Evolutionary conservation across 1,139 yeast species (phyloP), one percentile per base, ranked within the genome.

Genomic region (Suhomyces atakaporum): DNA sequence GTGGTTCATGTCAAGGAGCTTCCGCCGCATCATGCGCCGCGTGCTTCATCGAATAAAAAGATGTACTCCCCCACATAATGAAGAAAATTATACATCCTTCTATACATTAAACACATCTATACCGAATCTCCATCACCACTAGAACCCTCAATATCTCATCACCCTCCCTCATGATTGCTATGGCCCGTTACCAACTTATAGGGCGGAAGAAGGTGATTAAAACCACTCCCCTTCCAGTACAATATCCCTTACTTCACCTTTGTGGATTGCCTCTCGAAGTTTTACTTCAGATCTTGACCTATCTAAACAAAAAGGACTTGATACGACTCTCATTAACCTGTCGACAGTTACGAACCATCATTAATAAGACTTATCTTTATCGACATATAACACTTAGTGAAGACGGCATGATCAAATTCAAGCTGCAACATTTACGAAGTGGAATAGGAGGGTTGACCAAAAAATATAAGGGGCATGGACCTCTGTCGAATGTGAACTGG

Each of bases 181-280:
- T 54, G 59, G 48, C 40, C 31, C 57, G 60, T 35, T 64, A 67
- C 45, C 74, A 69, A 44, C 52, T 69, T 10, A 69, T 69, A 29
- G 73, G 75, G 12, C 44, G 69, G 25, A 65, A 58, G 47, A 52
- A 58, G 35, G 56, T 56, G 3, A 49, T 35, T 36, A 41, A 35
- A 29, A 29, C 18, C 13, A 11, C 26, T 12, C 27, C 27, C 13
- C 37, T 23, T 6, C 24, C 36, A 3, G 24, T 25, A 6, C 21
- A 49, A 7, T 69, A 69, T 39, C 62, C 62, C 1, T 26, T 40
- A 6, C 36, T 40, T 5, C 75, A 69, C 42, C 18, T 70, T 7
- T 60, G 58, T 40, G 64, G 69, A n/a, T 49, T 69, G 16, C 79
- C 79, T 3, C 44, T 56, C 13, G 80, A 74, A 45, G 54, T 75